phyloP scores from a whole-genome alignment of 2,329 filamentous ascomycete species.

The Colletotrichum eleusines region DNA sequence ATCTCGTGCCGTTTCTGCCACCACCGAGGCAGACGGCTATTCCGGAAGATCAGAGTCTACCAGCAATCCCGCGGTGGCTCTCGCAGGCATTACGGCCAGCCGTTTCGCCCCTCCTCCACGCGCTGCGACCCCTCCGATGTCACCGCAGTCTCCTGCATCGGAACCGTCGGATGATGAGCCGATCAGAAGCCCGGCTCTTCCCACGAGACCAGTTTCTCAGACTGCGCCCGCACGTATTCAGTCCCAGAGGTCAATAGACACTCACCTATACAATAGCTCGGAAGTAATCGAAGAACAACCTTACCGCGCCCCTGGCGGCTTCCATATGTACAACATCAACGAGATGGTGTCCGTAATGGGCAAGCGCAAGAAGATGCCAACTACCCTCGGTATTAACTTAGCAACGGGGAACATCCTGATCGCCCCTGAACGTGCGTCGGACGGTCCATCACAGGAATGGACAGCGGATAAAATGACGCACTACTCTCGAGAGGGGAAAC shows the following conservation, averaged over 20 bases:
- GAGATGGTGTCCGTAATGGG: constrained; percentile 98
- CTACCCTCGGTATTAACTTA: constrained; percentile 93
- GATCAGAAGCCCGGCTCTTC: constrained; percentile 54
- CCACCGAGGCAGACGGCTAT: constrained; percentile 15
- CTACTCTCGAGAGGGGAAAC: constrained; percentile 97
- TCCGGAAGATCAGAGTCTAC: constrained; percentile 41
- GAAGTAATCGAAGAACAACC: constrained; percentile 45
- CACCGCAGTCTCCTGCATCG: constrained; percentile 36
- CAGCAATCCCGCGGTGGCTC: constrained; percentile 63
- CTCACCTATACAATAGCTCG: constrained; percentile 43
- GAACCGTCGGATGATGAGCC: constrained; percentile 50
- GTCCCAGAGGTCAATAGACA: constrained; percentile 43
- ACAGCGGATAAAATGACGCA: constrained; percentile 95
- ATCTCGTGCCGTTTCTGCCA: constrained; percentile 38
- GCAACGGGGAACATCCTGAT: constrained; percentile 91
- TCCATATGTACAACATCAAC: constrained; percentile 95
- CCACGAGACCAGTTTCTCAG: constrained; percentile 48
- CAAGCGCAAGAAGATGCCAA: constrained; percentile 98
- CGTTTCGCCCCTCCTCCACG: constrained; percentile 53
- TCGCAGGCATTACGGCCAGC: constrained; percentile 68
- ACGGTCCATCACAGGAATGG: constrained; percentile 93
- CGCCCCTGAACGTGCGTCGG: constrained; percentile 84
- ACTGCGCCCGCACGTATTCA: constrained; percentile 45
- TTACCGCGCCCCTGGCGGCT: constrained; percentile 73
- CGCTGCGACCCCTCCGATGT: constrained; percentile 62